Evolutionary conservation across 805 yeast genomes (phyloP), one percentile per base, ranked within the genome.

Genomic region (Zygosaccharomyces pseudorouxii): DNA sequence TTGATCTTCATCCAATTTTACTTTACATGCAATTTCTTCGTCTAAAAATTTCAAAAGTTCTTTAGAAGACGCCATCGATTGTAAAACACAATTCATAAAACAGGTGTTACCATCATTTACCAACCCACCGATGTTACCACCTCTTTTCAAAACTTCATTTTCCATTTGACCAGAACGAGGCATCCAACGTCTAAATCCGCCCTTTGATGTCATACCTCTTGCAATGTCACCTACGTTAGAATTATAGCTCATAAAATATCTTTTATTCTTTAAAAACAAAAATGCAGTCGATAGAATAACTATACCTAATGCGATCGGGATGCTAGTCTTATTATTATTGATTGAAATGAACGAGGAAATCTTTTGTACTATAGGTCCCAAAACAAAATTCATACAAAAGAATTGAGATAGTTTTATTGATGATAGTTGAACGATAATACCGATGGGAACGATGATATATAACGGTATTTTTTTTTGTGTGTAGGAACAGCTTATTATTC

Each of bases 81-180:
- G 97, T 20, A 89, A 65, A 1, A 89, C 96, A 23, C 88, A 80
- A 69, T 89, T 89, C 93, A 89, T 88, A 60, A 89, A 89, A 65
- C 97, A 89, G 0, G 96, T 88, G 63, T 89, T 89, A 7, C 97
- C 96, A 55, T 87, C 95, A 63, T 89, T 89, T 52, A 78, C 76
- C 33, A 89, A 74, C 0, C 97, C 97, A 22, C 96, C 96, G 23
- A 87, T 77, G 46, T 77, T 77, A 1, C 89, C 89, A 46, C 89
- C 90, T 49, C 74, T 71, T 42, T 71, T 71, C 48, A 75, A 51
- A 14, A 82, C 84, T 9, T n/a, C 42, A 10, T 50, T 51, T 20
- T 57, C 57, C 38, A 51, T 50, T 31, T 52, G 56, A 14, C 53
- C 48, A 44, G 48, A 42, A 40, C 54, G 48, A 22, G 56, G 55